These are phyloP conservation scores for Castanospermum australe DNA, from an alignment of 306 rosid genomes.

Conservation along the genomic window DNA sequence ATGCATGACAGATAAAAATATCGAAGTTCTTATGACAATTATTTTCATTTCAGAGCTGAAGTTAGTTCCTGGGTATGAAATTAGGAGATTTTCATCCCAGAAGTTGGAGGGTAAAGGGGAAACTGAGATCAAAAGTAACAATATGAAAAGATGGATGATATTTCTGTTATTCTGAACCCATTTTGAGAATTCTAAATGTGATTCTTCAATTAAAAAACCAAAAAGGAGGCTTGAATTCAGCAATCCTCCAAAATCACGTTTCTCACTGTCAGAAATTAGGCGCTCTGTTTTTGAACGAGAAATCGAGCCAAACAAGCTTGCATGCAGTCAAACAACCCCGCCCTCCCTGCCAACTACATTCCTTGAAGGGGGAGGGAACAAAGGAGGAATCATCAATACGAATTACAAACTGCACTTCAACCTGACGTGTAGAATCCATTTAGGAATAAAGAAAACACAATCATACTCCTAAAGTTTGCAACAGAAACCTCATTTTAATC, in stretches of 20 bases:
- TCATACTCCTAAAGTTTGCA: background rate
- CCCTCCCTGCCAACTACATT: background rate
- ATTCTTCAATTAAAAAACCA: background rate
- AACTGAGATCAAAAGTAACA: background rate
- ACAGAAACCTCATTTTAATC: background rate
- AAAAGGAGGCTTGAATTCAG: background rate
- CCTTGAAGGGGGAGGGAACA: background rate
- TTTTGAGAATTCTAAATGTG: background rate
- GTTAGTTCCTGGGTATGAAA: background rate
- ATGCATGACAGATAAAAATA: background rate
- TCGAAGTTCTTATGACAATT: background rate
- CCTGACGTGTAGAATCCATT: background rate
- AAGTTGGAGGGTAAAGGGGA: background rate
- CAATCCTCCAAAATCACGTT: background rate
- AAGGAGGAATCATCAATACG: background rate
- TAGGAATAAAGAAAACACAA: background rate
- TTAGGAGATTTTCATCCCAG: background rate
- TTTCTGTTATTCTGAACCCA: background rate
- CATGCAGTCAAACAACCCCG: background rate
- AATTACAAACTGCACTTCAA: background rate
- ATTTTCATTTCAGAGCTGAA: background rate
- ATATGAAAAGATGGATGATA: background rate
- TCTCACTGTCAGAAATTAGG: background rate
- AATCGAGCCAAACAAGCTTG: slow-evolving; percentile 7
- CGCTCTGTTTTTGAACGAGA: slow-evolving; percentile 1